Evolutionary conservation across 2,329 filamentous ascomycete genomes (phyloP), one percentile per base, ranked within the genome.

Genomic region (Aspergillus fructus): DNA sequence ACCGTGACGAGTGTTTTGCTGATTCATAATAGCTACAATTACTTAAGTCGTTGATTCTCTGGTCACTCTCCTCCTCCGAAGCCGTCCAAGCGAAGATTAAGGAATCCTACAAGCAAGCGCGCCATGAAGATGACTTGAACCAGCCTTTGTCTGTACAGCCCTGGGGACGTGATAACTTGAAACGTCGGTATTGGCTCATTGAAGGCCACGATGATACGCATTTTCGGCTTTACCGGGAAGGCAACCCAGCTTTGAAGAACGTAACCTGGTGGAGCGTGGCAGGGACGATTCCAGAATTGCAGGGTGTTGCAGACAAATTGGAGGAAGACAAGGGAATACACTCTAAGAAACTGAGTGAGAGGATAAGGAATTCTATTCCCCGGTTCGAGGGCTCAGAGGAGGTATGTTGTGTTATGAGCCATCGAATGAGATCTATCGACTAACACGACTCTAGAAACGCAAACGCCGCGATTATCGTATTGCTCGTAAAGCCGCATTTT

Each of bases 211-310:
- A 97, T 66, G 93, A 99, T 74, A 97, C 93, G 3, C 85, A 89
- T 61, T 99, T 99, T 74, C 86, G 94, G 61, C 85, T 99, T 45
- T 99, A 99, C 74, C 85, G 94, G 53, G 94, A 99, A 76, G 93
- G 90, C 75, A 96, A 96, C 68, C 89, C 91, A 12, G 86, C 87
- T 5, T 83, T 88, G 33, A 85, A 85, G 68, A 84, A 89, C 46
- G 88, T 88, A 60, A 91, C 90, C 23, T 99, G 94, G 94, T 91
- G 91, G 84, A 97, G 89, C 69, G 87, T 97, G 42, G 94, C 94
- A 15, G 91, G 93, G 6, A 88, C 83, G 49, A 97, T 99, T 49
- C 91, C 96, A 5, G 93, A 97, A 71, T 79, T 97, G 61, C 88
- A 85, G 65, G 79, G 76, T 5, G 78, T 97, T 49, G 89, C 88